Conservation (phyloP, 331 rosid species). For the Spiraea crenata region DNA sequence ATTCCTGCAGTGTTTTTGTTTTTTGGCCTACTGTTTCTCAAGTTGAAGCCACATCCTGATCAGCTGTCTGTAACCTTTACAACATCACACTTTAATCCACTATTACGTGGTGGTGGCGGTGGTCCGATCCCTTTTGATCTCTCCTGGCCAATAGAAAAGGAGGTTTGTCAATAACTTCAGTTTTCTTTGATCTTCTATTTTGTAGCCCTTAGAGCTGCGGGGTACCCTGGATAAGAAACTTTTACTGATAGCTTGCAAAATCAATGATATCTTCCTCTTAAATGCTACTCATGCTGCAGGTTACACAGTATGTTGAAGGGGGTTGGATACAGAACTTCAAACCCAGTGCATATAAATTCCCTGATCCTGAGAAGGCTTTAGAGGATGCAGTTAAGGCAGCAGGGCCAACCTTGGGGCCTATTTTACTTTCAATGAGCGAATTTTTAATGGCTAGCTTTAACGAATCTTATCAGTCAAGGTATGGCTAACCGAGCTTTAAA, state of each 20-base stretch:
- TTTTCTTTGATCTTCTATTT: slow-evolving; percentile 7
- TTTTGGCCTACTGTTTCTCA: slow-evolving; percentile 81
- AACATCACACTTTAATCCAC: slow-evolving; percentile 85
- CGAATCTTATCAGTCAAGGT: slow-evolving; percentile 97
- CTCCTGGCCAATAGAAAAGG: slow-evolving; percentile 69
- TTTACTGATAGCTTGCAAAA: slow-evolving; percentile 20
- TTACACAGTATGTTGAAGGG: slow-evolving; percentile 61
- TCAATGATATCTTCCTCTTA: slow-evolving; percentile 22
- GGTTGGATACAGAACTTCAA: slow-evolving; percentile 76
- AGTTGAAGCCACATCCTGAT: slow-evolving; percentile 99
- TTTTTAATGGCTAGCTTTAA: slow-evolving; percentile 97
- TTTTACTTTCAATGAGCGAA: slow-evolving; percentile 86
- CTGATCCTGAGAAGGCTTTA: slow-evolving; percentile 69
- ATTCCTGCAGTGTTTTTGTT: slow-evolving; percentile 86
- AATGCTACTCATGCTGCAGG: slow-evolving; percentile 49
- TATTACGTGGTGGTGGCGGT: slow-evolving; percentile 88
- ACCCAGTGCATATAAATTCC: slow-evolving; percentile 66
- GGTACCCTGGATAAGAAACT: slow-evolving; percentile 12
- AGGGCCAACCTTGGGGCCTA: slow-evolving; percentile 83
- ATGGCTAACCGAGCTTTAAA: slow-evolving; percentile 26
- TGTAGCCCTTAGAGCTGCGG: slow-evolving; percentile 7
- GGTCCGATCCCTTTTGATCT: slow-evolving; percentile 92
- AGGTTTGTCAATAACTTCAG: slow-evolving; percentile 56
- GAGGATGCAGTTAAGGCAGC: slow-evolving; percentile 83
- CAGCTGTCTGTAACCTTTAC: slow-evolving; percentile 74